Evolutionary conservation across 352 stramenopile species (phyloP).

Genomic region (Globisporangium sylvaticum): DNA sequence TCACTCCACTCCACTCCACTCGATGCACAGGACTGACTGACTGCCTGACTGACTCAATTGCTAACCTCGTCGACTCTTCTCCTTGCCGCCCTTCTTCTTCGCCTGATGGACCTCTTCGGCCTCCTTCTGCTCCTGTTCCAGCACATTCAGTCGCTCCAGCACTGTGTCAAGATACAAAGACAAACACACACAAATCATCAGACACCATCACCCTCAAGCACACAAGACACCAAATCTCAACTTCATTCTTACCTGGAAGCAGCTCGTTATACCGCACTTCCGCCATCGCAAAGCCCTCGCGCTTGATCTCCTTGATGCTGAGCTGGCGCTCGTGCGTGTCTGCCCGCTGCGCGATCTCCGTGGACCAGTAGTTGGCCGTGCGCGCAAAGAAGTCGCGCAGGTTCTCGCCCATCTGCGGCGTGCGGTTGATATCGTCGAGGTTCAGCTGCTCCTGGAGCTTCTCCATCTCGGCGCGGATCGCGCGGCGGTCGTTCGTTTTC

Average conservation of each 20-base stretch:
- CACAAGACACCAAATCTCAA: background rate
- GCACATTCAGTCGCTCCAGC: conserved; percentile 71
- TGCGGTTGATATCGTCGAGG: conserved; percentile 63
- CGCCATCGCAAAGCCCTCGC: conserved; percentile 70
- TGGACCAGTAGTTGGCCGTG: conserved; percentile 68
- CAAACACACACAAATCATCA: conserved; percentile 12
- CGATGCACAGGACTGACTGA: background rate
- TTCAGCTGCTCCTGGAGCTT: conserved; percentile 78
- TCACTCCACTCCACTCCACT: background rate
- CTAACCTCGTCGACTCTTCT: conserved; percentile 61
- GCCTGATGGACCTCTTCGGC: conserved; percentile 69
- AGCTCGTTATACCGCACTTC: conserved; percentile 80
- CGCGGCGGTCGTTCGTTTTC: conserved; percentile 59
- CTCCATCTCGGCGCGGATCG: conserved; percentile 78
- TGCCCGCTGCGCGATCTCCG: conserved; percentile 47
- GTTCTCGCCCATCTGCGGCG: conserved; percentile 79
- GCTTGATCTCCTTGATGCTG: conserved; percentile 86
- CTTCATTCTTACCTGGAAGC: conserved; percentile 42
- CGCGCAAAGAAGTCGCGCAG: conserved; percentile 87
- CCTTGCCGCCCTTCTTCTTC: conserved; percentile 75
- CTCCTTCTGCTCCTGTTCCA: conserved; percentile 77
- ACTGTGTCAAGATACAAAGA: conserved; percentile 22
- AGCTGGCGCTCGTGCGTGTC: conserved; percentile 69
- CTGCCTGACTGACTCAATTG: conserved; percentile 25
- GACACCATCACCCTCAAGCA: conserved; percentile 11